Base-by-base conservation (phyloP, 2,329 filamentous ascomycete species). In the Penicillium frequentans region DNA sequence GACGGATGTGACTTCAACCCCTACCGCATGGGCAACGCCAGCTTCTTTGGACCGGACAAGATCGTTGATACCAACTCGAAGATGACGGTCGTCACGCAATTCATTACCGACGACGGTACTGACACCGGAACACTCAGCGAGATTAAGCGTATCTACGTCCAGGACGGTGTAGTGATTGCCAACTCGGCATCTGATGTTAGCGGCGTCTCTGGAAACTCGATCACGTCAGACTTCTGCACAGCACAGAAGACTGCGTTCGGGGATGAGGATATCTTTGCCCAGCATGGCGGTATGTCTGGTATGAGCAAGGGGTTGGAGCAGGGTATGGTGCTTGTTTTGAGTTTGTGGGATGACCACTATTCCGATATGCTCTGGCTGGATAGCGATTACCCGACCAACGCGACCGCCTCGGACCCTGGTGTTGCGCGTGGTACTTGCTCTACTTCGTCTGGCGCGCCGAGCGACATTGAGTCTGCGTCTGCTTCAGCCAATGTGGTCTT, bases 341-440 rank as follows among this genome's bases (percentile, higher is more conserved):
- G 68, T 53, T 60, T 76, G 56, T 87, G 85, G 85, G 84, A 89
- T 68, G 87, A 90, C 75, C 83, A 89, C 74, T 74, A 82, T 58
- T 76, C 83, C 68, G 82, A 87, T 76, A 90, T 91, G 87, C 82
- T 88, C 67, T 91, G 89, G 89, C 83, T 91, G 66, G 88, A 91
- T 78, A 84, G 83, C 59, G 82, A 77, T 70, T 88, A 83, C 78
- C 87, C 87, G 49, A 76, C 78, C 59, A 67, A 71, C 54, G 72
- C 64, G 27, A 70, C 75, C 59, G 66, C 75, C 29, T 78, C 76
- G 51, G 61, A 58, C 1, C 77, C 77, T 31, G 85, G 85, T 62
- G 72, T 77, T 56, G 74, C 75, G 45, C 83, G 85, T 66, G 86
- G 86, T 54, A 75, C 76, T 37, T 88, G 85, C 72, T 55, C 78